phyloP scores from a whole-genome alignment of 768 basidiomycete species.

The Nidula microcarpa region DNA sequence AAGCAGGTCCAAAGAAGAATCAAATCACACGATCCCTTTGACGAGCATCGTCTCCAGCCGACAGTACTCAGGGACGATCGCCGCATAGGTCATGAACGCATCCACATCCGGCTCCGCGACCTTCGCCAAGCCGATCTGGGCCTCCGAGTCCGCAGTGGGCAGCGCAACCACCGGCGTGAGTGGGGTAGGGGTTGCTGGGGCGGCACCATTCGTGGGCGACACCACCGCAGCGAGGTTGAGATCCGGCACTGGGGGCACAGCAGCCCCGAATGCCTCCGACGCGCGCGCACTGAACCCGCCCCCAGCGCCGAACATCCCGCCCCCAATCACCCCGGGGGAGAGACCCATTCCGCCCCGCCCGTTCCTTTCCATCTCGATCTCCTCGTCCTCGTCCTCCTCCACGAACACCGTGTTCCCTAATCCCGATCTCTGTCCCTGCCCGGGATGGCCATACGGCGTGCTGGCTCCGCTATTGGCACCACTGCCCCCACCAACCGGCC shows the following conservation, averaged over 20 bases:
- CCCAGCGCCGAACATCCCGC: constrained; percentile 10
- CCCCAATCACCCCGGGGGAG: constrained; percentile 20
- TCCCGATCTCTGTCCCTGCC: constrained; percentile 39
- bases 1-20: neutral
- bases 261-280: constrained; percentile 24
- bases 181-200: constrained; percentile 52
- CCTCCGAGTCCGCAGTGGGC: constrained; percentile 68
- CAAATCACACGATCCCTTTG: constrained; percentile 48
- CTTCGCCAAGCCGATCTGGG: constrained; percentile 74
- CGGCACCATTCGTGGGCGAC: constrained; percentile 26
- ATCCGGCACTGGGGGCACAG: constrained; percentile 38
- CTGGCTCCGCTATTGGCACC: constrained; percentile 64
- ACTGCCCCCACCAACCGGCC: constrained; percentile 32
- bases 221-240: constrained; percentile 19
- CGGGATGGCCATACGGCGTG: constrained; percentile 58
- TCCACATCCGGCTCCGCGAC: constrained; percentile 83
- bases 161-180: constrained; percentile 71
- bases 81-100: constrained; percentile 82
- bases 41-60: constrained; percentile 76
- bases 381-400: constrained; percentile 78
- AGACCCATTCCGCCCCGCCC: constrained; percentile 19
- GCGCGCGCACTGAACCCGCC: constrained; percentile 1
- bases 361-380: constrained; percentile 51
- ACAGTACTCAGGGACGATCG: constrained; percentile 81
- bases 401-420: constrained; percentile 46